These are phyloP conservation scores for Antitrichia curtipendula DNA, from an alignment of 225 moss, liverwort and hornwort species.

Conservation along the genomic window DNA sequence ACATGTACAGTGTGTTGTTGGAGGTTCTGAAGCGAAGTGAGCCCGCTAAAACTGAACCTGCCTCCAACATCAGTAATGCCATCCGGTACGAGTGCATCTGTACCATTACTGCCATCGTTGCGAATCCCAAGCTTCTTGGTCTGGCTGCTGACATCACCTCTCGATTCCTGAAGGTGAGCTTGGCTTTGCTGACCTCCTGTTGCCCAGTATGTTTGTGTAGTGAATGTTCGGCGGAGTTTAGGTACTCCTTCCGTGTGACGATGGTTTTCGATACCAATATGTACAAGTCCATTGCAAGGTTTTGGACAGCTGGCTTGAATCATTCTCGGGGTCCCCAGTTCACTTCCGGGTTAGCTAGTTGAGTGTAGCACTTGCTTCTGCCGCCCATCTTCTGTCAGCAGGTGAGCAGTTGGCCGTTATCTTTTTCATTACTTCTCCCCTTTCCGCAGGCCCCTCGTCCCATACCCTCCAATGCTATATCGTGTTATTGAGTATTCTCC, in stretches of 20 bases:
- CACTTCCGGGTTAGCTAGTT: too few species aligned
- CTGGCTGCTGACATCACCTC: conserved; percentile 85
- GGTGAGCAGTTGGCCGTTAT: neutral
- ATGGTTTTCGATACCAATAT: neutral
- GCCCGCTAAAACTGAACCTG: conserved; percentile 19
- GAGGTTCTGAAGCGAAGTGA: conserved; percentile 75
- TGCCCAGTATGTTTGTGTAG: neutral
- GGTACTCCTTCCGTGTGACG: neutral
- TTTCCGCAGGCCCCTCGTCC: neutral
- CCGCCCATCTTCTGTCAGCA: neutral
- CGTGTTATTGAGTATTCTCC: neutral
- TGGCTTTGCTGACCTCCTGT: neutral
- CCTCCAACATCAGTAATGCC: conserved; percentile 68
- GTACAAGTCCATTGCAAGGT: neutral
- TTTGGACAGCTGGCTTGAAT: neutral
- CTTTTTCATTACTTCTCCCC: neutral
- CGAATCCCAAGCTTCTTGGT: conserved; percentile 56
- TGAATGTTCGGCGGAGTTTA: conserved; percentile 1
- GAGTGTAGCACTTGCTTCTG: neutral
- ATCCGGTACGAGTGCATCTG: conserved; percentile 92
- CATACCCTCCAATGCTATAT: neutral
- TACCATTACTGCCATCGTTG: conserved; percentile 77
- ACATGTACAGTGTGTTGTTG: conserved; percentile 76
- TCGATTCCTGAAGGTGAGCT: conserved; percentile 73
- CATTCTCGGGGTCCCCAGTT: neutral